Evolutionary conservation across 768 basidiomycete species (phyloP), one percentile per base, ranked within the genome.

Genomic region (Chalciporus pseudorubinellus): DNA sequence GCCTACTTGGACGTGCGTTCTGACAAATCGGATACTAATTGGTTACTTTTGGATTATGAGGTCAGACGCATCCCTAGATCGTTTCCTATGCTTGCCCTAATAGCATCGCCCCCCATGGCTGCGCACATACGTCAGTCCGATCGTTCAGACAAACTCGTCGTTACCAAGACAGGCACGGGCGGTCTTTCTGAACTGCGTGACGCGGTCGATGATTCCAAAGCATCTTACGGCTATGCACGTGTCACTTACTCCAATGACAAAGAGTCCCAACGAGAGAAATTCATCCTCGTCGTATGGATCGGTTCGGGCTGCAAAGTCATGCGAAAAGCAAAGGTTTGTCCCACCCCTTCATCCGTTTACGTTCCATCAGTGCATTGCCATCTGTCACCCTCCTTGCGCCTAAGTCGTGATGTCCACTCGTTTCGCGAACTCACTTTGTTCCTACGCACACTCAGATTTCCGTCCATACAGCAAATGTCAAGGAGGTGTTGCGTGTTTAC

Each of bases 41-140:
- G 93, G 93, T 65, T 95, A 40, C 75, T 98, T 50, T 72, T 97
- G 51, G 90, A 95, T 67, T 98, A 98, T 69, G 86, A 88, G 75
- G 85, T 83, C 58, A 64, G 77, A 36, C 6, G 4, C 34, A n/a
- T 36, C n/a, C 50, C 41, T 39, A 28, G 20, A 44, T 51, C 31
- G n/a, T 46, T 33, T 10, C 22, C 4, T 39, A 14, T 38, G 52
- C 45, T 38, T 47, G 52, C 26, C 48, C 53, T 53, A 44, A 65
- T 56, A 59, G 44, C 21, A 50, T 42, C 53, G 62, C 58, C 52
- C n/a, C 42, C 56, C 46, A 52, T 44, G 13, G 50, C 20, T 55
- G 58, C 48, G 52, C 46, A 53, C 59, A 45, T 53, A 21, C 43
- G 48, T 39, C 60, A 84, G 79, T 78, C 77, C 62, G 88, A 90